Base-by-base conservation (phyloP, 139 green algal genomes). In the Chlorella sp. region DNA sequence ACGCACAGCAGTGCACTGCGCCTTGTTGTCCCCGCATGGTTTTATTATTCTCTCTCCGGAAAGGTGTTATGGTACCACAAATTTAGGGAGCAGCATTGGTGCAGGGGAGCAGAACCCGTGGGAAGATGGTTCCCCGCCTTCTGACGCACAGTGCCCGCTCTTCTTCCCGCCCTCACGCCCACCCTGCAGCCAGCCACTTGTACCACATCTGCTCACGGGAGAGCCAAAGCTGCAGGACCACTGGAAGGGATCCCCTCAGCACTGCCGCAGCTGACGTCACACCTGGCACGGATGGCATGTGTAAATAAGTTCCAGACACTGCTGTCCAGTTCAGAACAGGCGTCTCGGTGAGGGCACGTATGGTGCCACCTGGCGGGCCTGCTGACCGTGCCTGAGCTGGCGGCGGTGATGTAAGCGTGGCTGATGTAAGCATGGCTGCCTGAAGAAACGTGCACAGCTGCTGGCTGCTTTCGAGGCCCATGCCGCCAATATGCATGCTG, bases 331-430 rank as follows among this genome's bases (percentile, higher is more conserved):
- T 16, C 48, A 57, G 7, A 5, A 9, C 5, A 57, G 48, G 48
- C 5, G 48, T n/a, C n/a, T n/a, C n/a, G n/a, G n/a, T n/a, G n/a
- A n/a, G n/a, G n/a, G n/a, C n/a, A 57, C n/a, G n/a, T n/a, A n/a
- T n/a, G n/a, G 86, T 60, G 2, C 0, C 80, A 82, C 24, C 82
- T 92, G 69, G 68, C 86, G 7, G 66, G 81, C 34, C 60, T 90
- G 57, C 77, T 94, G 88, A 92, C 88, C 18, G 88, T 92, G 79
- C 81, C 83, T 36, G 90, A 94, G 85, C 90, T 95, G 83, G 66
- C 39, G 5, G 83, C 83, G 11, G 39, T 89, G 77, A n/a, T 86
- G 64, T 82, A 69, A 18, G 71, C 81, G 24, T 81, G 64, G 32
- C 66, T 39, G 30, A 32, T 66, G 75, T 26, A 66, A 3, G 85